Conservation (phyloP, 2,329 filamentous ascomycete genomes). For the Didymosphaeria variabile region DNA sequence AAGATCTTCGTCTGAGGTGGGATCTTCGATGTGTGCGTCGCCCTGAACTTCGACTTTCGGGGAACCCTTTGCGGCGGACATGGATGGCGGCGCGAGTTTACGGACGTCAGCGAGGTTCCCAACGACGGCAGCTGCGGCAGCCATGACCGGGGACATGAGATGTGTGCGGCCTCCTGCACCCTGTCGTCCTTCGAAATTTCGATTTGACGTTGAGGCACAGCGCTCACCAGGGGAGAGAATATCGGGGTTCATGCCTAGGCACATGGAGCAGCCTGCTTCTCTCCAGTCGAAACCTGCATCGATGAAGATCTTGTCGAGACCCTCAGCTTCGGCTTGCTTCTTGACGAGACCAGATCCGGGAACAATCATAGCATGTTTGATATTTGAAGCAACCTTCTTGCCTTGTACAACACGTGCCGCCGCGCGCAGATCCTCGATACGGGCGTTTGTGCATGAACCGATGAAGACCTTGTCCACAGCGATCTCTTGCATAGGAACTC, state of each 20-base stretch:
- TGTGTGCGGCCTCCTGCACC: constrained; percentile 91
- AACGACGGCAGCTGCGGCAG: constrained; percentile 86
- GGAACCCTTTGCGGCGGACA: constrained; percentile 57
- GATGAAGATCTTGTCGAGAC: constrained; percentile 88
- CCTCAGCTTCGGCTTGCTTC: constrained; percentile 87
- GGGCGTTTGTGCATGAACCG: constrained; percentile 95
- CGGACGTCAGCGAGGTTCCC: constrained; percentile 94
- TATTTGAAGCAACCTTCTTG: constrained; percentile 83
- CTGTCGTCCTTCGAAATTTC: constrained; percentile 97
- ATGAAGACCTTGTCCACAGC: constrained; percentile 96
- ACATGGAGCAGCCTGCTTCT: constrained; percentile 99
- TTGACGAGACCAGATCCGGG: constrained; percentile 96
- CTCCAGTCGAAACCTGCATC: constrained; percentile 98
- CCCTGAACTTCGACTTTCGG: constrained; percentile 64
- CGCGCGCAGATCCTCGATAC: constrained; percentile 92
- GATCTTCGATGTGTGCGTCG: constrained; percentile 65
- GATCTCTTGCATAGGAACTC: constrained; percentile 92
- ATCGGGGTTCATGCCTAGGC: constrained; percentile 98
- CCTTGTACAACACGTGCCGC: constrained; percentile 88
- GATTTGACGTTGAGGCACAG: constrained; percentile 94
- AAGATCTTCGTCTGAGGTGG: constrained; percentile 68
- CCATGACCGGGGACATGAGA: constrained; percentile 97
- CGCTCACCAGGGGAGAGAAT: constrained; percentile 92
- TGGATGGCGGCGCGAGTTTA: constrained; percentile 68
- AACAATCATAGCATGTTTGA: constrained; percentile 95